Percentiles rank a stretch among this genome's conserved stretches.
phyloP scores from a whole-genome alignment of 345 rosid genomes.

The Moringa oleifera region DNA sequence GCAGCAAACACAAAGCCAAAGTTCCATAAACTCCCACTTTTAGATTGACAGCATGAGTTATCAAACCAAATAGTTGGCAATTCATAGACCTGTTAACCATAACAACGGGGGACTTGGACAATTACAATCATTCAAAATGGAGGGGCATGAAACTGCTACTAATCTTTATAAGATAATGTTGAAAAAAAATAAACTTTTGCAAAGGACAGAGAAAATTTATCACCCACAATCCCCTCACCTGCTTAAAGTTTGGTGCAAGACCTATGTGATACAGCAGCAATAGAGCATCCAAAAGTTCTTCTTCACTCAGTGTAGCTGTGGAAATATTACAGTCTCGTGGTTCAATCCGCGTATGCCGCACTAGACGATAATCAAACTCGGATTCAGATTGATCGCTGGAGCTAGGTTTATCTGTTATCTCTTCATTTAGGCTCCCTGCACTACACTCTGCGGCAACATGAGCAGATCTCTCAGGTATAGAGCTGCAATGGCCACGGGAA shows the following conservation, averaged over 20 bases:
- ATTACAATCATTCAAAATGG: too few relatives aligned
- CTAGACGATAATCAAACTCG: conserved; percentile 68
- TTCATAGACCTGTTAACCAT: not conserved
- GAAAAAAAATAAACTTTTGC: too few relatives aligned
- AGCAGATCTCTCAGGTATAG: conserved; percentile 78
- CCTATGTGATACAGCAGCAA: conserved; percentile 79
- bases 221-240: conserved; percentile 38
- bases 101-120: not conserved
- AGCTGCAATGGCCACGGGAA: conserved; percentile 53
- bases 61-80: not conserved
- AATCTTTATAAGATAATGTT: too few relatives aligned
- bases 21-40: too few relatives aligned
- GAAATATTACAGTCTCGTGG: conserved; percentile 50
- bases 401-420: conserved; percentile 88
- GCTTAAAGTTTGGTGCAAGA: conserved; percentile 94
- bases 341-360: conserved; percentile 44
- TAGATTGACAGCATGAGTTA: too few relatives aligned
- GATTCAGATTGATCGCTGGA: conserved; percentile 82
- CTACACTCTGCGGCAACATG: conserved; percentile 85
- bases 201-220: not conserved
- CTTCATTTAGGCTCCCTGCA: conserved; percentile 71
- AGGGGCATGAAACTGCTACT: not conserved
- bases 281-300: conserved; percentile 83
- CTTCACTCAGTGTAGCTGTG: conserved; percentile 71
- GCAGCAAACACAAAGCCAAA: too few relatives aligned